These are phyloP conservation scores for Magnolia officinalis DNA, from an alignment of 164 flowering plant species.

Conservation along the genomic window DNA sequence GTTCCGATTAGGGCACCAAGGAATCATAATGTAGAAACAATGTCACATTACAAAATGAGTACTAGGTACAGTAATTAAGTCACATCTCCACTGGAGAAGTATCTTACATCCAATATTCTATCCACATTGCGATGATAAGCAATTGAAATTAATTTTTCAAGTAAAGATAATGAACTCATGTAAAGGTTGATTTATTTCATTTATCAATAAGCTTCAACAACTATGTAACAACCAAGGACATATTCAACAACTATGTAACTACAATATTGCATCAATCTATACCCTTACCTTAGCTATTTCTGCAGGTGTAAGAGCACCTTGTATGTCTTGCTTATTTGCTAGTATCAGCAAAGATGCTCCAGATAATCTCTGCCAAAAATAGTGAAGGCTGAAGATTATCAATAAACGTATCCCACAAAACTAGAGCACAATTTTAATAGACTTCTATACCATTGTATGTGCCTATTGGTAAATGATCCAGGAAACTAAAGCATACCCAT, in stretches of 20 bases:
- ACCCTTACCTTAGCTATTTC: constrained; percentile 79
- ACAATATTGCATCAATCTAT: neutral
- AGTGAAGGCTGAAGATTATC: constrained; percentile 10
- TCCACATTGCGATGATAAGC: neutral
- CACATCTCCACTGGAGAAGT: neutral
- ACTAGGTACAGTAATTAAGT: neutral
- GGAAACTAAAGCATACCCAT: neutral
- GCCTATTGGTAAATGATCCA: neutral
- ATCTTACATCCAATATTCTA: neutral
- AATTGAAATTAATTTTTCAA: neutral
- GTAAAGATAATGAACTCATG: neutral
- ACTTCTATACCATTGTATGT: neutral
- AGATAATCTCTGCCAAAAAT: constrained; percentile 67
- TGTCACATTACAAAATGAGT: neutral
- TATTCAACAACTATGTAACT: neutral
- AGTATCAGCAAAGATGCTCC: constrained; percentile 88
- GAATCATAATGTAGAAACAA: neutral
- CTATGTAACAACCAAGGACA: neutral
- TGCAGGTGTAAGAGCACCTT: constrained; percentile 81
- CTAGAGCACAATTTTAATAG: neutral
- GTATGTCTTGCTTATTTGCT: constrained; percentile 97
- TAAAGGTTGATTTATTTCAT: too few species aligned
- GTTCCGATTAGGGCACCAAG: neutral
- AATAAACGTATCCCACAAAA: neutral
- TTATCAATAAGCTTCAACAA: neutral